These are phyloP conservation scores for Candida golubevii DNA, from an alignment of 805 yeast genomes.

Conservation along the genomic window DNA sequence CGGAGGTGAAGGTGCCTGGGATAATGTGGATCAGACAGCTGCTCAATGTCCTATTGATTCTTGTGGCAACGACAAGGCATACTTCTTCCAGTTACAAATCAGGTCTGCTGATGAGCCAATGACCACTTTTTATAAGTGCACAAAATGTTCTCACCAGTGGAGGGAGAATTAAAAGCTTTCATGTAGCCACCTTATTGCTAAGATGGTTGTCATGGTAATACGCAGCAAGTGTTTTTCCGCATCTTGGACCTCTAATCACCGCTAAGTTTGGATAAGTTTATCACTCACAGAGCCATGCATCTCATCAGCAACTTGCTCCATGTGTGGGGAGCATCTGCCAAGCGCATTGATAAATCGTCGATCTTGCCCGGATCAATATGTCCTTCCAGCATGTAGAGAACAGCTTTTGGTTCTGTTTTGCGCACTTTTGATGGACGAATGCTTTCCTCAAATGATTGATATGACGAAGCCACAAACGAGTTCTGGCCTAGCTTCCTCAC, in stretches of 20 bases:
- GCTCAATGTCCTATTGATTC: conserved; percentile 87
- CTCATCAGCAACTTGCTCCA: conserved; percentile 4
- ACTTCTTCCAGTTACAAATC: conserved; percentile 94
- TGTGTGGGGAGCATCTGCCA: background rate
- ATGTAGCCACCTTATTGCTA: too few relatives aligned
- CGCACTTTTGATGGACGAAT: background rate
- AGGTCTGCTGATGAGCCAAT: conserved; percentile 99
- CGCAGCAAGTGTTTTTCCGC: too few relatives aligned
- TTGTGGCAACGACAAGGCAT: conserved; percentile 89
- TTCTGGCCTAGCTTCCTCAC: background rate
- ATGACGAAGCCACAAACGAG: conserved; percentile 11
- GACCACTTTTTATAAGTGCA: conserved; percentile 97
- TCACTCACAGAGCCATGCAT: background rate
- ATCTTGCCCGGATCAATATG: background rate
- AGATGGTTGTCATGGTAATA: too few relatives aligned
- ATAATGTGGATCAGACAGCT: conserved; percentile 92
- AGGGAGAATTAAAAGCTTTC: conserved; percentile 70
- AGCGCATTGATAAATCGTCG: background rate
- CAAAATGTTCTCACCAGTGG: conserved; percentile 92
- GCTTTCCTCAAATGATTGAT: conserved; percentile 14
- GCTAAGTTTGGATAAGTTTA: too few relatives aligned
- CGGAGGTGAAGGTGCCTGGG: conserved; percentile 98
- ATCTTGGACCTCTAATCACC: too few relatives aligned
- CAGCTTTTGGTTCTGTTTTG: background rate
- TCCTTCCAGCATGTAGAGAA: conserved; percentile 2